Percentiles rank a stretch among this genome's conserved stretches.
Conservation (phyloP, 192 early-diverging fungal species). For the Podochytrium sp. region DNA sequence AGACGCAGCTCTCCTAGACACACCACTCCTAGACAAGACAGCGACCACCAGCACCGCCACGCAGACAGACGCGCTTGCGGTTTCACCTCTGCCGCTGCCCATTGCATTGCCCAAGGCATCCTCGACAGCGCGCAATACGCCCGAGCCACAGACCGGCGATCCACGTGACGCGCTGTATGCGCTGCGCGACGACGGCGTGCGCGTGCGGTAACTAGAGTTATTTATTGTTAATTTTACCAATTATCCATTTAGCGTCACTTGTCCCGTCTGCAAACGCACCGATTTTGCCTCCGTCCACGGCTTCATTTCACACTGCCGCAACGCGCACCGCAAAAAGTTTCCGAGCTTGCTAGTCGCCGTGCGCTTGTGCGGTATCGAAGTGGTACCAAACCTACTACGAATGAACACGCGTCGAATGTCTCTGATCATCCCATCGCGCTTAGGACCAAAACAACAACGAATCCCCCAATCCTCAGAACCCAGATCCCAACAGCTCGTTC, state of each 20-base stretch:
- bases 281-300: conserved; percentile 83
- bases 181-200: conserved; percentile 48
- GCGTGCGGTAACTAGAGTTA: conserved; percentile 33
- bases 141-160: too few species aligned
- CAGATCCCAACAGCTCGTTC: conserved; percentile 58
- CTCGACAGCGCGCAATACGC: too few species aligned
- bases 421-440: neutral
- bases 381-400: conserved; percentile 43
- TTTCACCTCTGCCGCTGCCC: too few species aligned
- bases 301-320: conserved; percentile 84
- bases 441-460: conserved; percentile 26
- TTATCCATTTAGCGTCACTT: conserved; percentile 57
- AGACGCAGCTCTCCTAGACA: too few species aligned
- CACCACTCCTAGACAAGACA: too few species aligned
- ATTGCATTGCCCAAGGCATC: too few species aligned
- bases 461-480: conserved; percentile 52
- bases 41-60: too few species aligned
- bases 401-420: neutral
- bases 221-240: neutral
- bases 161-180: conserved; percentile 42
- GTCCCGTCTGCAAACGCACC: conserved; percentile 76
- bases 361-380: conserved; percentile 65
- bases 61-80: too few species aligned
- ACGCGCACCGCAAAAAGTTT: conserved; percentile 75
- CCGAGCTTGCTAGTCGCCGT: conserved; percentile 76